phyloP scores from a whole-genome alignment of 768 basidiomycete species.

The Antrodiella citrinella region DNA sequence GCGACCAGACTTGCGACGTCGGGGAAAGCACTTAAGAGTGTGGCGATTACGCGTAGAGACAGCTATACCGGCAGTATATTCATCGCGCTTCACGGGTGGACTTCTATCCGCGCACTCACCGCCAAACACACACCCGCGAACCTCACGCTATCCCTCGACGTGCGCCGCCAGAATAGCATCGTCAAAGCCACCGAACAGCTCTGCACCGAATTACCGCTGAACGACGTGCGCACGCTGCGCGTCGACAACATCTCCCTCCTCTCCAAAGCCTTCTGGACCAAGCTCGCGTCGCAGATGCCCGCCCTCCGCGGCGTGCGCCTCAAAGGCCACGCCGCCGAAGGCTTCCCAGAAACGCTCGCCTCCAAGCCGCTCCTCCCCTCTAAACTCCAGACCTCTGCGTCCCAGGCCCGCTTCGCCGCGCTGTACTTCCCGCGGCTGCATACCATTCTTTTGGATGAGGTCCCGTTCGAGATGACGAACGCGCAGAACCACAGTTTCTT shows the following conservation, averaged over 20 bases:
- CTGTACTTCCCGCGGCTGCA: not conserved
- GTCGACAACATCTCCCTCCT: not conserved
- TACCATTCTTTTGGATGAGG: not conserved
- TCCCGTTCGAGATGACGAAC: not conserved
- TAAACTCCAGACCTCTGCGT: not conserved
- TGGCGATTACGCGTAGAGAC: not conserved
- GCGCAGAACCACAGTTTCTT: not conserved
- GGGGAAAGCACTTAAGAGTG: not conserved
- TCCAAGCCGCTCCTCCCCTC: not conserved
- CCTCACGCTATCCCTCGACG: not conserved
- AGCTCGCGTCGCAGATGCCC: not conserved
- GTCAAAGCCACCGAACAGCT: not conserved
- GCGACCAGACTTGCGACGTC: not conserved
- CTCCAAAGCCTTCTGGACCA: not conserved
- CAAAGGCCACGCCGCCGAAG: not conserved
- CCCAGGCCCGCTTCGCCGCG: too few relatives aligned
- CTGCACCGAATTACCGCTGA: not conserved
- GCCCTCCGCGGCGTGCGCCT: not conserved
- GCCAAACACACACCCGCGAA: not conserved
- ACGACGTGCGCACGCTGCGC: not conserved
- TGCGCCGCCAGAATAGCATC: not conserved
- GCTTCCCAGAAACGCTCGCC: not conserved
- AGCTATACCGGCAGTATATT: not conserved
- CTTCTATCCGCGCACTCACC: not conserved
- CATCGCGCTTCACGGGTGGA: not conserved